Evolutionary conservation across 371 early-diverging fungal species (phyloP).

Genomic region (Mucor mucedo): DNA sequence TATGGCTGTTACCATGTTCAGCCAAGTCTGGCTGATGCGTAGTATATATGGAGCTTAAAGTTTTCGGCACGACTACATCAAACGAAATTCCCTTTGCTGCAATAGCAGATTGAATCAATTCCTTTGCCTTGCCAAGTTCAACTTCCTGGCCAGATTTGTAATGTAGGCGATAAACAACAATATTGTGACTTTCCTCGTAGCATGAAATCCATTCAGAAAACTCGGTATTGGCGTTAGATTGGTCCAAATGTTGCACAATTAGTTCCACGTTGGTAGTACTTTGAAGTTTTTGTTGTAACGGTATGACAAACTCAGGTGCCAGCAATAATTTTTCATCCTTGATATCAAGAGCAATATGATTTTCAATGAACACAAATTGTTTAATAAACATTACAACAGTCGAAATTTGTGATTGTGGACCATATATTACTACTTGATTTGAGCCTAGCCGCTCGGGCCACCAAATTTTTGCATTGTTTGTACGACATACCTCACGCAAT

Average conservation of each 20-base stretch:
- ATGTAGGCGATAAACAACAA: background rate
- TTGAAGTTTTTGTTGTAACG: background rate
- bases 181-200: background rate
- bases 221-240: background rate
- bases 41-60: background rate
- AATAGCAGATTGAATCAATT: background rate
- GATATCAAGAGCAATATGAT: constrained; percentile 2
- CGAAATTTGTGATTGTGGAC: constrained; percentile 22
- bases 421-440: constrained; percentile 10
- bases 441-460: constrained; percentile 43
- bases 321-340: background rate
- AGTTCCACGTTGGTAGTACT: background rate
- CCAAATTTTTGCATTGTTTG: constrained; percentile 39
- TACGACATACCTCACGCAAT: constrained; percentile 39
- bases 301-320: background rate
- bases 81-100: background rate
- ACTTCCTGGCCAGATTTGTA: background rate
- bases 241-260: background rate
- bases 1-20: background rate
- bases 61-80: background rate
- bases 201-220: constrained; percentile 4
- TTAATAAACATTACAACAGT: constrained; percentile 4
- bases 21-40: background rate
- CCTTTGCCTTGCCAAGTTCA: constrained; percentile 6
- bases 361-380: constrained; percentile 1